phyloP scores from a whole-genome alignment of 1,284 basidiomycete genomes.

The Leccinum subatratum region DNA sequence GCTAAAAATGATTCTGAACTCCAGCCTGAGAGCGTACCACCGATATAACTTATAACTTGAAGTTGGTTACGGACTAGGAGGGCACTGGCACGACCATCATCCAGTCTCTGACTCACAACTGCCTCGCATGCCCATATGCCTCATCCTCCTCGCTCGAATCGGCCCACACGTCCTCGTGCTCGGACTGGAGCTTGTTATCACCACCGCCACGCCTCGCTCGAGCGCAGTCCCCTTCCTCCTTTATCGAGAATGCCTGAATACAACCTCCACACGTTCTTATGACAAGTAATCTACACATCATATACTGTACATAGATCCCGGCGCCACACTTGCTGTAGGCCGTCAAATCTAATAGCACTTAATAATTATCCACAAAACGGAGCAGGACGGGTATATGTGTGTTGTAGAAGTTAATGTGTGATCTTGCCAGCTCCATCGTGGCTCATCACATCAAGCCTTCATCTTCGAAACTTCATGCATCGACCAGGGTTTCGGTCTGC shows the following conservation, averaged over 20 bases:
- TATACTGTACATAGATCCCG: not conserved
- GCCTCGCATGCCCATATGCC: not conserved
- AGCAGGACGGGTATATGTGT: not conserved
- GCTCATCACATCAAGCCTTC: not conserved
- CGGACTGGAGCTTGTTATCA: not conserved
- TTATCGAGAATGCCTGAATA: too few relatives aligned
- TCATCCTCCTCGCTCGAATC: not conserved
- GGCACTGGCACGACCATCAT: too few relatives aligned
- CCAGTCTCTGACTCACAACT: too few relatives aligned
- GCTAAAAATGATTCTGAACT: too few relatives aligned
- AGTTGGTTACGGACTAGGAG: too few relatives aligned
- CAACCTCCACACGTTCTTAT: too few relatives aligned
- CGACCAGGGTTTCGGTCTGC: constrained; percentile 8
- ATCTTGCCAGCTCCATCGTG: not conserved
- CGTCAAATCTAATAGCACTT: not conserved
- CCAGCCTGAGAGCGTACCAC: too few relatives aligned
- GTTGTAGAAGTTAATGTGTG: not conserved
- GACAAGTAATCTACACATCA: not conserved
- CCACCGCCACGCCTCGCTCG: not conserved
- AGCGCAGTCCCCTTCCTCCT: too few relatives aligned
- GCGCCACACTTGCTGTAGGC: not conserved
- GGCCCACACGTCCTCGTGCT: not conserved
- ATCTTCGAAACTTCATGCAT: not conserved
- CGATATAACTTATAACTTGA: too few relatives aligned
- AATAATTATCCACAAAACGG: not conserved